phyloP scores from a whole-genome alignment of 441 rosid genomes.

The Erysimum cheiri region DNA sequence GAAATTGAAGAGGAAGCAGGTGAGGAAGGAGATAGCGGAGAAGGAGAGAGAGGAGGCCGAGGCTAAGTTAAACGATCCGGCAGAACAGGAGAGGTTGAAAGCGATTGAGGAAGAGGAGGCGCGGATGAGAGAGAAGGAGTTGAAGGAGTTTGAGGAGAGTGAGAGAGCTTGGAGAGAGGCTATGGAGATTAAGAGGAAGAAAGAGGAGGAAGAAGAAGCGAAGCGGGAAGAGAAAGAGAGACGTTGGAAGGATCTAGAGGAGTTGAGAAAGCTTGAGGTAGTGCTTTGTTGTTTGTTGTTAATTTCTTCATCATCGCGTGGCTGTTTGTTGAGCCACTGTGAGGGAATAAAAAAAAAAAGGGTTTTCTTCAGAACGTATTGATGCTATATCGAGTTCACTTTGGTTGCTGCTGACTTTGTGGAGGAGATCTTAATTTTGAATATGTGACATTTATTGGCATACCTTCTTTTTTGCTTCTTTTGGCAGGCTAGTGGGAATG shows the following conservation, averaged over 20 bases:
- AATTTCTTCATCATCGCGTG: background rate
- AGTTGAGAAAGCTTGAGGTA: conserved; percentile 57
- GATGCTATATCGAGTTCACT: background rate
- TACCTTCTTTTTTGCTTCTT: conserved; percentile 20
- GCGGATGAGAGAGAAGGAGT: conserved; percentile 58
- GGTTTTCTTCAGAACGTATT: background rate
- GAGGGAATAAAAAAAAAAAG: background rate
- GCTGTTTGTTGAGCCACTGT: conserved; percentile 28
- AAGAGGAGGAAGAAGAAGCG: conserved; percentile 58
- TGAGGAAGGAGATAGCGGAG: conserved; percentile 72
- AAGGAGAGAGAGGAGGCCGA: conserved; percentile 73
- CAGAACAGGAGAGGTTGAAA: conserved; percentile 58
- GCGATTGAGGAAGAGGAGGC: conserved; percentile 71
- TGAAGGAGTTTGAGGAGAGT: conserved; percentile 79
- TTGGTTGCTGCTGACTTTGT: conserved; percentile 8
- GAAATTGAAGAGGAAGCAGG: conserved; percentile 78
- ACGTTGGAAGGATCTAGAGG: conserved; percentile 52
- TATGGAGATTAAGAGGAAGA: conserved; percentile 66
- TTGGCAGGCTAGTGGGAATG: conserved; percentile 56
- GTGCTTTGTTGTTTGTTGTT: conserved; percentile 15
- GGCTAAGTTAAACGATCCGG: conserved; percentile 70
- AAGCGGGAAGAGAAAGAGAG: conserved; percentile 52
- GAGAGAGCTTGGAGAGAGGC: conserved; percentile 77
- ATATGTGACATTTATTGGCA: background rate
- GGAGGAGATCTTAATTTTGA: background rate